Evolutionary conservation across 2,329 filamentous ascomycete species (phyloP), one percentile per base, ranked within the genome.

Genomic region (Penicillium verrucosum): DNA sequence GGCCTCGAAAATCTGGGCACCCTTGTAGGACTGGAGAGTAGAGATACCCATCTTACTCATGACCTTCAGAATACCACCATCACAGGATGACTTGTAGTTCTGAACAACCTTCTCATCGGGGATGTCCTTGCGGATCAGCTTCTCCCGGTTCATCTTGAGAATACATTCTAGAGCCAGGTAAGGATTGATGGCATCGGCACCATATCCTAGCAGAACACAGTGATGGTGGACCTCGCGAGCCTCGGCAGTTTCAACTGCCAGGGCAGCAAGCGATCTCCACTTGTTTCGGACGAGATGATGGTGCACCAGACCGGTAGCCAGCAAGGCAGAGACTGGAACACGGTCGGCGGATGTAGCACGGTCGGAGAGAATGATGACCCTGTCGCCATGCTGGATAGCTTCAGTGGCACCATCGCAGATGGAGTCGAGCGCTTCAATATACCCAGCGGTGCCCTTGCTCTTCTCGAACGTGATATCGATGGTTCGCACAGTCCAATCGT

Each of bases 31-130:
- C 70, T 93, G 91, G 44, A 97, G 81, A 32, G 93, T 97, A 7
- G 93, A 97, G 63, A 97, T 97, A 80, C 93, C 93, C 93, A 97
- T 97, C 82, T 97, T 97, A 75, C 89, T 94, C 93, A 97, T 97
- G 73, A 97, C 93, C 78, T 97, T 97, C 62, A 97, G 81, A 62
- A 97, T 96, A 79, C 93, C 93, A 70, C 93, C 93, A 66, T 97
- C 92, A 68, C 90, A 93, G 60, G 93, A 97, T 75, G 95, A 90
- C 79, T 95, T 96, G 83, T 97, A 97, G 80, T 97, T 97, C 68
- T 88, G 86, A 65, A 97, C 92, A 55, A 97, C 85, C 68, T 87
- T 83, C 59, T 96, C 88, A 57, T 94, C 85, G 21, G 83, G 84
- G 42, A 96, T 80, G 75, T 94, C 89, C 83, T 95, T 96, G 75